Evolutionary conservation across 2,329 filamentous ascomycete genomes (phyloP).

Genomic region (Annulohypoxylon truncatum): DNA sequence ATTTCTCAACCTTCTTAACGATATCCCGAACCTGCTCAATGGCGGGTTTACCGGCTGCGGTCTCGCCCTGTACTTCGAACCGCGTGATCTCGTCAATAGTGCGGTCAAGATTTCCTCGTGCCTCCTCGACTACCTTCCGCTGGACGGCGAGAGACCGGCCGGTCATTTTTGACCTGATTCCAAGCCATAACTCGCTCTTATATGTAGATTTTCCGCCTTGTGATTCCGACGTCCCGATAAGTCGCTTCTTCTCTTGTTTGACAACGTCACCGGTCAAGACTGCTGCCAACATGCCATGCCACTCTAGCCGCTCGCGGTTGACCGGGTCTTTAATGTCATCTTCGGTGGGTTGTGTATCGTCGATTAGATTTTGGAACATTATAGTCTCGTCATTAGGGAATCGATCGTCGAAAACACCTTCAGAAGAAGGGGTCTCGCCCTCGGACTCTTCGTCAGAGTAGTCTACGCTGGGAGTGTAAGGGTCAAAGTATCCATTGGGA

Average conservation of each 20-base stretch:
- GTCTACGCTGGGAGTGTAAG: slow-evolving; percentile 74
- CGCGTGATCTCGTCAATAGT: slow-evolving; percentile 88
- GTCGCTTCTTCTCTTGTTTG: slow-evolving; percentile 94
- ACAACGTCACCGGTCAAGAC: slow-evolving; percentile 97
- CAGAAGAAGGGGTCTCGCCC: slow-evolving; percentile 88
- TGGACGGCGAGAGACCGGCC: slow-evolving; percentile 88
- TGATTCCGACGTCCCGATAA: slow-evolving; percentile 80
- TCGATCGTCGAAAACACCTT: slow-evolving; percentile 84
- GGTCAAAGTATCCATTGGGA: slow-evolving; percentile 77
- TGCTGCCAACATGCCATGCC: slow-evolving; percentile 97
- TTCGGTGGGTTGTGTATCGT: slow-evolving; percentile 87
- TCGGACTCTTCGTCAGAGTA: slow-evolving; percentile 86
- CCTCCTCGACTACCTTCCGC: slow-evolving; percentile 87
- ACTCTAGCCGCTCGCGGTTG: slow-evolving; percentile 91
- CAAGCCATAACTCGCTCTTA: slow-evolving; percentile 87
- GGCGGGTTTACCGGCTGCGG: slow-evolving; percentile 88
- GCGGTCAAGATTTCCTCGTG: slow-evolving; percentile 76
- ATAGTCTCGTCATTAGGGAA: slow-evolving; percentile 88
- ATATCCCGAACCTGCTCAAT: slow-evolving; percentile 90
- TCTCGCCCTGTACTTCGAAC: slow-evolving; percentile 94
- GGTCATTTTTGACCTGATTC: slow-evolving; percentile 83
- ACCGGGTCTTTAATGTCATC: slow-evolving; percentile 90
- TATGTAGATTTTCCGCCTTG: slow-evolving; percentile 72
- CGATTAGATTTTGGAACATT: slow-evolving; percentile 76
- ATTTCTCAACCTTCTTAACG: slow-evolving; percentile 89